Evolutionary conservation across 2,329 filamentous ascomycete species (phyloP).

Genomic region (Zymoseptoria brevis): DNA sequence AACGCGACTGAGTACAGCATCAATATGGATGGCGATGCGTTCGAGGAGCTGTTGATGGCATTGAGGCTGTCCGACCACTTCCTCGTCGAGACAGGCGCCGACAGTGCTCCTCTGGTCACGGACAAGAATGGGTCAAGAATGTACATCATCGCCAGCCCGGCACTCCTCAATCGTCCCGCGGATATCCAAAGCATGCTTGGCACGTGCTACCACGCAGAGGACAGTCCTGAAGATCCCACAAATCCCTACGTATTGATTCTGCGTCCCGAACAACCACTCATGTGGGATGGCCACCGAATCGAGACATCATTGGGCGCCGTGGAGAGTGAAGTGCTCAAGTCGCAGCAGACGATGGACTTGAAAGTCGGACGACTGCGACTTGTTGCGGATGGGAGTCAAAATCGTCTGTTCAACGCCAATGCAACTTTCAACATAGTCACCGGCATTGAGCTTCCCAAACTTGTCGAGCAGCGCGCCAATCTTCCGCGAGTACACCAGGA

Average conservation of each 20-base stretch:
- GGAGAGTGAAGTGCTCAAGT: slow-evolving; percentile 60
- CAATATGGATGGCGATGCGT: slow-evolving; percentile 57
- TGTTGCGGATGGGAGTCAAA: slow-evolving; percentile 78
- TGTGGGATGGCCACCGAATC: slow-evolving; percentile 68
- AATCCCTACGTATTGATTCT: slow-evolving; percentile 83
- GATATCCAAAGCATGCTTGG: slow-evolving; percentile 82
- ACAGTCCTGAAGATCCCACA: slow-evolving; percentile 60
- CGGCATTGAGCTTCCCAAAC: slow-evolving; percentile 75
- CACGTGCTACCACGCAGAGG: slow-evolving; percentile 64
- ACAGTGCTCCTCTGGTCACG: slow-evolving; percentile 31
- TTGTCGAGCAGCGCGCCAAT: slow-evolving; percentile 89
- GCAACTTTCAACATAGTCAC: slow-evolving; percentile 71
- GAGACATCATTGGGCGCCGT: slow-evolving; percentile 34
- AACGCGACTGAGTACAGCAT: slow-evolving; percentile 95
- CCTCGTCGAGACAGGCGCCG: slow-evolving; percentile 57
- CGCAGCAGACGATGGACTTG: slow-evolving; percentile 62
- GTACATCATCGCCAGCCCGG: slow-evolving; percentile 77
- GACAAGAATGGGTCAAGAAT: slow-evolving; percentile 39
- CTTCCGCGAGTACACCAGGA: slow-evolving; percentile 85
- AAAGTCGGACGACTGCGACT: slow-evolving; percentile 80
- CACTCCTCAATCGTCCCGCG: slow-evolving; percentile 63
- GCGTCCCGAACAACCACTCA: slow-evolving; percentile 67
- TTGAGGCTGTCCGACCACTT: slow-evolving; percentile 80
- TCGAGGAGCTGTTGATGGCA: slow-evolving; percentile 72
- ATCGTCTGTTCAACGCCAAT: slow-evolving; percentile 70